Evolutionary conservation across 352 stramenopile genomes (phyloP).

Genomic region (Albugo candida): DNA sequence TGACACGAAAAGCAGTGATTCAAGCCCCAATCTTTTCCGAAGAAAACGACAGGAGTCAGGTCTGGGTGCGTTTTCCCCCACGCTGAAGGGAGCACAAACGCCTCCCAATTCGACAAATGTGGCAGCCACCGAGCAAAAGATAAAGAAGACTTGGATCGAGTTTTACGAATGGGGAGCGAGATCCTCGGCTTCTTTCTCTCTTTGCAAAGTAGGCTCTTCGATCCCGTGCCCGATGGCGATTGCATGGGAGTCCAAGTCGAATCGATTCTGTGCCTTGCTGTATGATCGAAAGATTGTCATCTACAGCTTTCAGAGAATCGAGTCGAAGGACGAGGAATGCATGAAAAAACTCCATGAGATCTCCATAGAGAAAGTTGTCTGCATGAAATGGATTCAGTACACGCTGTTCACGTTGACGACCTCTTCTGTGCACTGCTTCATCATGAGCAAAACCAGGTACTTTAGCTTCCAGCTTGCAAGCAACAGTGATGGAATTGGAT

Average conservation of each 20-base stretch:
- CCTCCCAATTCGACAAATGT: neutral
- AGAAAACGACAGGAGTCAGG: neutral
- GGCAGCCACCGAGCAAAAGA: neutral
- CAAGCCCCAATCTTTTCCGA: neutral
- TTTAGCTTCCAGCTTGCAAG: constrained; percentile 39
- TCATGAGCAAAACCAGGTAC: constrained; percentile 32
- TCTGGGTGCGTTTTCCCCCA: neutral
- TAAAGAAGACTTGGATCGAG: constrained; percentile 39
- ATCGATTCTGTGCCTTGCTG: constrained; percentile 32
- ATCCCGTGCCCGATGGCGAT: constrained; percentile 38
- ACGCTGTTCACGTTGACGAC: constrained; percentile 43
- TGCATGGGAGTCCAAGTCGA: constrained; percentile 31
- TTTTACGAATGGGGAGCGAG: constrained; percentile 45
- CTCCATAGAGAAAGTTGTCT: constrained; percentile 17
- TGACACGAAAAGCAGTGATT: neutral
- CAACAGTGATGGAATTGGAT: constrained; percentile 2
- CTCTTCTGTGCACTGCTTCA: constrained; percentile 37
- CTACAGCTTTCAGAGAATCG: constrained; percentile 1
- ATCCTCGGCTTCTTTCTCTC: neutral
- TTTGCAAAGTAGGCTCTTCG: constrained; percentile 12
- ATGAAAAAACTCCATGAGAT: constrained; percentile 26
- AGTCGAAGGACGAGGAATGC: neutral
- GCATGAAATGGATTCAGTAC: constrained; percentile 42
- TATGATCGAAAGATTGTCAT: constrained; percentile 28
- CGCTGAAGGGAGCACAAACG: neutral